phyloP scores from a whole-genome alignment of 106 monocot genomes.

The Acorus gramineus region DNA sequence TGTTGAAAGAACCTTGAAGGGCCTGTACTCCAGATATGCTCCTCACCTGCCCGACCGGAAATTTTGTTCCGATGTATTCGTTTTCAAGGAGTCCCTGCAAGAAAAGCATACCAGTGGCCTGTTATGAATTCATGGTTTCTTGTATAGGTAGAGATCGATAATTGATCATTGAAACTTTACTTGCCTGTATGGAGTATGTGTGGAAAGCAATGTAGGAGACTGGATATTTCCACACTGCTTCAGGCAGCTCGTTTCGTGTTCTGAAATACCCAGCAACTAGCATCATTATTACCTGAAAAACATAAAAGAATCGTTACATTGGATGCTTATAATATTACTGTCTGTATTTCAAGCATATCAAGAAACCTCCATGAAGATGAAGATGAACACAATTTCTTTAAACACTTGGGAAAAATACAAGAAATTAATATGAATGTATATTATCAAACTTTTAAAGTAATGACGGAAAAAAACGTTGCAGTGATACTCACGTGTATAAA shows the following conservation, averaged over 20 bases:
- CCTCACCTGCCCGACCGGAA: conserved; percentile 24
- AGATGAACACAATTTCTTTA: no score
- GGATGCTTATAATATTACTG: no score
- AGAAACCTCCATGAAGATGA: no score
- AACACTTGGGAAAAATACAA: no score
- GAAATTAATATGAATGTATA: no score
- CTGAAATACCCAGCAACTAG: conserved; percentile 88
- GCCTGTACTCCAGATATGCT: conserved; percentile 76
- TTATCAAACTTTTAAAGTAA: neutral
- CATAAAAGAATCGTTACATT: neutral
- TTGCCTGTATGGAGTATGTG: conserved; percentile 79
- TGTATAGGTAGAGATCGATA: no score
- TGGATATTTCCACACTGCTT: conserved; percentile 77
- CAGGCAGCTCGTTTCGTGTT: conserved; percentile 40
- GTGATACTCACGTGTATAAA: conserved; percentile 67
- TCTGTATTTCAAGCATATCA: no score
- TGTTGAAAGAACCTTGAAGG: conserved; percentile 59
- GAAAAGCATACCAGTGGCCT: neutral
- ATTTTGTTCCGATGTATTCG: conserved; percentile 77
- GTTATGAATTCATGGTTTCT: no score
- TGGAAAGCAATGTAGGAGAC: conserved; percentile 75
- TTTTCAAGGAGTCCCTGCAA: conserved; percentile 88
- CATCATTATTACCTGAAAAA: conserved; percentile 85
- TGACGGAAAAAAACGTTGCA: neutral
- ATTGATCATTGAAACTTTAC: neutral